Conservation (phyloP, 164 flowering plant species). For the Piper betle region DNA sequence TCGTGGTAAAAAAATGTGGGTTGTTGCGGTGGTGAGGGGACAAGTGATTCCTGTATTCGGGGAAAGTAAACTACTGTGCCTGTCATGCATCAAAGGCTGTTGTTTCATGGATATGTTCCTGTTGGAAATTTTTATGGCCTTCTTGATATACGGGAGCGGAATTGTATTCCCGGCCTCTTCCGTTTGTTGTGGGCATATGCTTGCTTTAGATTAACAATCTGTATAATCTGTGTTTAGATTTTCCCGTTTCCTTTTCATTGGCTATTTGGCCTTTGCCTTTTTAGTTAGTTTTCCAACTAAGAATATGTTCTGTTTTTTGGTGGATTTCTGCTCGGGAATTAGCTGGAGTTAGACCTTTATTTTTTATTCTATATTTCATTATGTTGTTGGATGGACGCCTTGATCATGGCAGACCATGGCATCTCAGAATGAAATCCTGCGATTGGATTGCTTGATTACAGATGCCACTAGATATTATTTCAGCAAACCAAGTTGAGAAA, state of each 20-base stretch:
- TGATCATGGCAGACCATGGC: neutral
- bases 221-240: neutral
- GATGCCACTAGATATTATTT: neutral
- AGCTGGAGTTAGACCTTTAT: too few relatives aligned
- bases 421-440: neutral
- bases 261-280: neutral
- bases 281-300: too few relatives aligned
- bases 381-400: neutral
- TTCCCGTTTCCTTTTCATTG: neutral
- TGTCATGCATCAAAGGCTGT: neutral
- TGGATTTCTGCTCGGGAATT: too few relatives aligned
- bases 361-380: too few relatives aligned
- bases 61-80: neutral
- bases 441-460: neutral
- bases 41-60: neutral
- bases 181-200: neutral
- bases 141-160: neutral
- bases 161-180: slow-evolving; percentile 1
- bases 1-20: neutral
- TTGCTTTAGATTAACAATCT: neutral
- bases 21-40: neutral
- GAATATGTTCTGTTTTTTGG: too few relatives aligned
- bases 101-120: neutral
- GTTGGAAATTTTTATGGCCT: neutral
- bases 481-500: too few relatives aligned